Conservation (phyloP, 1,139 yeast species). For the Saccharomycopsis phalli region DNA sequence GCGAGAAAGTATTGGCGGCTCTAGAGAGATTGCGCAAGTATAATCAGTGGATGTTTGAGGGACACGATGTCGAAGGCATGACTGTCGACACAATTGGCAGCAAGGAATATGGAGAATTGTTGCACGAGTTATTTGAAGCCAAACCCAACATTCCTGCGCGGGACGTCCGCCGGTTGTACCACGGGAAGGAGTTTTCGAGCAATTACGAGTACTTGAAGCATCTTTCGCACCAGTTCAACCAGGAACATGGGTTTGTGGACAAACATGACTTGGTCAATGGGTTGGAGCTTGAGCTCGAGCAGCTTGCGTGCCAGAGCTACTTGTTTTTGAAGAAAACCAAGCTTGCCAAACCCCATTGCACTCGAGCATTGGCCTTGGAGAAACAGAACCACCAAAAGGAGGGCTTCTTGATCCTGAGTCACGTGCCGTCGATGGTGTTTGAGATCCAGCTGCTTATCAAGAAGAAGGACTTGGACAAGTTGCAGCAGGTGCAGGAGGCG, state of each 20-base stretch:
- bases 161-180: constrained; percentile 11
- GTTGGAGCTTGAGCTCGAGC: constrained; percentile 11
- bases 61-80: constrained; percentile 19
- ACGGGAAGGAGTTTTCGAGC: constrained; percentile 19
- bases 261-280: constrained; percentile 12
- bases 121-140: constrained; percentile 12
- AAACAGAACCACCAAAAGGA: not conserved
- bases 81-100: constrained; percentile 21
- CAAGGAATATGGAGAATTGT: constrained; percentile 23
- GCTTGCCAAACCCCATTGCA: constrained; percentile 14
- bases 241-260: constrained; percentile 3
- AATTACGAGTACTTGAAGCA: constrained; percentile 14
- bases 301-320: constrained; percentile 15
- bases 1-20: constrained; percentile 29
- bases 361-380: constrained; percentile 10
- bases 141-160: constrained; percentile 18
- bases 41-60: constrained; percentile 30
- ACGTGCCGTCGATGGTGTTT: constrained; percentile 21
- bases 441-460: constrained; percentile 21
- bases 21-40: constrained; percentile 33
- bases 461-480: constrained; percentile 21
- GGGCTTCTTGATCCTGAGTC: constrained; percentile 11
- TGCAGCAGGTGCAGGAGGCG: constrained; percentile 21
- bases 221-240: constrained; percentile 10
- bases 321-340: constrained; percentile 3